Base-by-base conservation (phyloP, 2,329 filamentous ascomycete genomes). In the Trichophyton rubrum region DNA sequence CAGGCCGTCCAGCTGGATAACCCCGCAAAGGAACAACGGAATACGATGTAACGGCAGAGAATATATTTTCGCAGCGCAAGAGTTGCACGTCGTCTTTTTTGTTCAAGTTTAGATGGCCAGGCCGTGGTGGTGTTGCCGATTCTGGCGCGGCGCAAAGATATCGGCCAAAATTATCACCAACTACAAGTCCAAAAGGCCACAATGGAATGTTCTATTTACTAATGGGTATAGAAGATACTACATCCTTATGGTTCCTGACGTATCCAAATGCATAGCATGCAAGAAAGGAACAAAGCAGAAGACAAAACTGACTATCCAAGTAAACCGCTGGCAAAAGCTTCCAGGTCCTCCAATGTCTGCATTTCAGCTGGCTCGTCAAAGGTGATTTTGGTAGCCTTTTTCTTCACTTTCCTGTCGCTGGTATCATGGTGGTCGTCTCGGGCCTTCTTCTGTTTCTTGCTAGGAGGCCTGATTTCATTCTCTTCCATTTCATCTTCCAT, bases 301-400 rank as follows among this genome's bases (percentile, higher is more conserved):
- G 40, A 24, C 20, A 27, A 8, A 38, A 60, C 49, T 51, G 59
- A 64, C 68, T 61, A 74, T 35, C 67, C 70, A 66, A 78, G 67
- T 60, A 78, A 65, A 9, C 75, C 76, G 62, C 72, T 74, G 59
- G 76, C 76, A 68, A 78, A 63, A 59, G 75, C 73, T 65, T 78
- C 76, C 68, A 78, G 64, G 69, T 78, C 76, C 62, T 75, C 75
- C 67, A 78, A 60, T n/a, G 76, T 78, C 62, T 75, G 68, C 65
- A 76, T 72, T 59, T 69, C 68, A 13, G 64, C 65, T n/a, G 72
- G 66, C 59, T 66, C 66, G 20, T 62, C 63, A 17, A 63, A 56
- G n/a, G 41, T 59, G 30, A 53, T 27, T 55, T 61, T 69, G 59
- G 69, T 68, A 59, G 61, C 63, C 55, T 66, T 66, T 62, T 69